phyloP scores from a whole-genome alignment of 2,329 filamentous ascomycete species.

The Penicillium freii region DNA sequence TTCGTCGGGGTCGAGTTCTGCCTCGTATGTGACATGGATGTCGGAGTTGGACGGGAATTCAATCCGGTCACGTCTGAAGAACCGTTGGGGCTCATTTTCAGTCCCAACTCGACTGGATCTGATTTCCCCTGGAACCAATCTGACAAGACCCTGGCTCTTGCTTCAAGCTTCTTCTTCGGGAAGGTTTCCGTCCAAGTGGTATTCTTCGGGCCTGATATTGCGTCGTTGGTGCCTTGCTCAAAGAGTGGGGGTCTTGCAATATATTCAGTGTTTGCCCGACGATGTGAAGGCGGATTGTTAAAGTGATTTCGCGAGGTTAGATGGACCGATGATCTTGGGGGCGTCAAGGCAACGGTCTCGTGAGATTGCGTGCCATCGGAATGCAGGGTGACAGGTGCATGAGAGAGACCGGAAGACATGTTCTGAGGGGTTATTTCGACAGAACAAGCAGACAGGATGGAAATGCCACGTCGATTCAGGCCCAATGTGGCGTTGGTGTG shows the following conservation, averaged over 20 bases:
- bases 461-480: constrained; percentile 35
- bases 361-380: constrained; percentile 24
- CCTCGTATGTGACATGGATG: constrained; percentile 15
- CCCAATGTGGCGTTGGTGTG: constrained; percentile 19
- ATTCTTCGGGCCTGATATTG: constrained; percentile 15
- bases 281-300: constrained; percentile 27
- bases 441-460: constrained; percentile 18
- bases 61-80: constrained; percentile 14
- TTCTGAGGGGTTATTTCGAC: constrained; percentile 1
- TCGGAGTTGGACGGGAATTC: constrained; percentile 9
- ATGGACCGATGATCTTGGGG: constrained; percentile 16
- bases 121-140: constrained; percentile 56
- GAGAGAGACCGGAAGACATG: constrained; percentile 19
- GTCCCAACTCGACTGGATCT: constrained; percentile 48
- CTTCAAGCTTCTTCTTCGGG: constrained; percentile 33
- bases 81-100: constrained; percentile 29
- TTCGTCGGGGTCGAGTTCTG: constrained; percentile 26
- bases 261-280: constrained; percentile 37
- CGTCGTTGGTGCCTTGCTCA: constrained; percentile 26
- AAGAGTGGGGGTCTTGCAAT: constrained; percentile 31
- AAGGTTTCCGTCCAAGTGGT: constrained; percentile 26
- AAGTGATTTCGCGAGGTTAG: constrained; percentile 16
- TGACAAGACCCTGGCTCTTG: constrained; percentile 40
- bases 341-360: constrained; percentile 23
- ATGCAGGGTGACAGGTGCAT: constrained; percentile 23